Evolutionary conservation across 495 filamentous ascomycete species (phyloP).

Genomic region (Xylaria scruposa): DNA sequence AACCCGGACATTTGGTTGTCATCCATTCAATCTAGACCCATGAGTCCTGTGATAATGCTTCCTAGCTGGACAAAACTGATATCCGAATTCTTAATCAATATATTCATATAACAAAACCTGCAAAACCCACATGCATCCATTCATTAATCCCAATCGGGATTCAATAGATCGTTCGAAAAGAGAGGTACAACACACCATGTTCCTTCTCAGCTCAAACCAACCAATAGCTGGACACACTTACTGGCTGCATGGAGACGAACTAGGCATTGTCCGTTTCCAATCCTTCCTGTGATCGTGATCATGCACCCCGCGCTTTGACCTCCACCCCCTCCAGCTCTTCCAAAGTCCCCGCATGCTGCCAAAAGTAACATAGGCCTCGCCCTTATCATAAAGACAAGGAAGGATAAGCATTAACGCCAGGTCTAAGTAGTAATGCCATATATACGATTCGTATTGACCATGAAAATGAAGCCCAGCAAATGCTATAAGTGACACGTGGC

Average conservation of each 20-base stretch:
- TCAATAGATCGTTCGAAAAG: conserved; percentile 2
- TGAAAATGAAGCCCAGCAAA: neutral
- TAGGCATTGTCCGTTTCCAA: neutral
- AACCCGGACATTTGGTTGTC: neutral
- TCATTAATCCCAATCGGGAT: neutral
- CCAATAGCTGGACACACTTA: neutral
- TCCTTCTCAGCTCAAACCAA: neutral
- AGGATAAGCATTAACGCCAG: neutral
- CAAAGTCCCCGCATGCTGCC: neutral
- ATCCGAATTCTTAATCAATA: neutral
- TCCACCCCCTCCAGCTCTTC: conserved; percentile 5
- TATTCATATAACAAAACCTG: neutral
- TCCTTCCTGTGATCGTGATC: neutral
- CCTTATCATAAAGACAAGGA: neutral
- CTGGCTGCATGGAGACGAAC: neutral
- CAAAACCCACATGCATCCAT: neutral
- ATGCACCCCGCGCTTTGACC: conserved; percentile 20
- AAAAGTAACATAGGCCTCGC: neutral
- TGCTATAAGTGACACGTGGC: no score
- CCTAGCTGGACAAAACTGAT: neutral
- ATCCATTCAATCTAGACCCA: no score
- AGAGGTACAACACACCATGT: neutral
- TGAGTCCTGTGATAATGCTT: no score
- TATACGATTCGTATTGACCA: neutral
- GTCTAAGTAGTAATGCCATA: neutral